Conservation (phyloP, 106 monocot species). For the Narthecium ossifragum region DNA sequence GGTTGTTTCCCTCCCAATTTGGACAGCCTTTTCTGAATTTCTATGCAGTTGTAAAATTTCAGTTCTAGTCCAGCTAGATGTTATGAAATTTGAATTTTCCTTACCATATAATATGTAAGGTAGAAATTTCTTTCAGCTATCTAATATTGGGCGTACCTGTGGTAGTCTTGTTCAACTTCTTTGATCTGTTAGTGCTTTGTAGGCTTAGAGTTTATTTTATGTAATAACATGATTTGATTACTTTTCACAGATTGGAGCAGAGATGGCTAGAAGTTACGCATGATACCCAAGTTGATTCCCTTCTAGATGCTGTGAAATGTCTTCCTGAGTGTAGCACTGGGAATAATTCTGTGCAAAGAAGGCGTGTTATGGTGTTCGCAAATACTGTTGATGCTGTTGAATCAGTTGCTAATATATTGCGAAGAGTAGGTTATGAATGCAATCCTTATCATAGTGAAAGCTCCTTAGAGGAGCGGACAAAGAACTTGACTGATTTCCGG, state of each 20-base stretch:
- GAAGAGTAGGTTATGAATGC: constrained; percentile 55
- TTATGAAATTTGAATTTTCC: too few relatives aligned
- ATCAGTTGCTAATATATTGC: constrained; percentile 61
- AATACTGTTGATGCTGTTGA: constrained; percentile 90
- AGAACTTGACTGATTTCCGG: constrained; percentile 49
- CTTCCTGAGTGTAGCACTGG: constrained; percentile 14
- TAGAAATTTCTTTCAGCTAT: too few relatives aligned
- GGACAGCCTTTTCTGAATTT: too few relatives aligned
- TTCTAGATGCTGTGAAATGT: constrained; percentile 70
- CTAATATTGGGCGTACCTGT: too few relatives aligned
- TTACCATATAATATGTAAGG: too few relatives aligned
- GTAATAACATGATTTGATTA: too few relatives aligned
- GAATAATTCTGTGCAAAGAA: constrained; percentile 19
- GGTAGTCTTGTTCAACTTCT: too few relatives aligned
- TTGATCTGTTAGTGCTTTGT: too few relatives aligned
- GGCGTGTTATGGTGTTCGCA: constrained; percentile 82
- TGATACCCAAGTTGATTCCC: constrained; percentile 84
- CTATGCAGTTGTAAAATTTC: too few relatives aligned
- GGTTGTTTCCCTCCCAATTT: too few relatives aligned
- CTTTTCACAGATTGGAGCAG: constrained; percentile 63
- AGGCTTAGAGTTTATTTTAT: too few relatives aligned
- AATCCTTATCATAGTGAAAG: constrained; percentile 79
- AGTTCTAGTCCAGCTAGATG: too few relatives aligned
- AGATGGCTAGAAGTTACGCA: constrained; percentile 88
- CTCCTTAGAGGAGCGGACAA: constrained; percentile 60